Conservation (phyloP, 257 asterid genomes). For the Nicotiana benthamiana region DNA sequence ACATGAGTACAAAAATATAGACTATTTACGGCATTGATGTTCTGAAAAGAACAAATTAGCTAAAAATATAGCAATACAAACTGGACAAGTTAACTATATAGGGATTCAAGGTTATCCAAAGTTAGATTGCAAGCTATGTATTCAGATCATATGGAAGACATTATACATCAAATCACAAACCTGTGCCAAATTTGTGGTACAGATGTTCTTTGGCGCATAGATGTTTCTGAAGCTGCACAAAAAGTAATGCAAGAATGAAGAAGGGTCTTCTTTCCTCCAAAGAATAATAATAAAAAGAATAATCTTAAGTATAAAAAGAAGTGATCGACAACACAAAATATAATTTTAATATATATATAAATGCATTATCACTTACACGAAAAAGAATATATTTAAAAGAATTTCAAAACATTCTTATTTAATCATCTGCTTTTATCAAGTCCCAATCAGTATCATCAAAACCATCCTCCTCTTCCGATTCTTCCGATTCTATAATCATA, state of each 20-base stretch:
- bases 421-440: no score
- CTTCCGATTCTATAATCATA: no score
- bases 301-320: no score
- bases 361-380: no score
- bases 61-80: background rate
- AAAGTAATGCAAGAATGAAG: background rate
- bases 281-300: background rate
- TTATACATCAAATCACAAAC: conserved; percentile 27
- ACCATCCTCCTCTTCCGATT: no score
- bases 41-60: background rate
- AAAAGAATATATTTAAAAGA: no score
- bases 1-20: background rate
- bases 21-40: background rate
- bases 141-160: background rate
- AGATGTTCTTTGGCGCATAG: conserved; percentile 69
- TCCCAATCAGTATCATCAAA: no score
- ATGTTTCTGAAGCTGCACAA: conserved; percentile 86
- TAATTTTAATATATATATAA: no score
- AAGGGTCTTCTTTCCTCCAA: background rate
- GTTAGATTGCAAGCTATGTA: background rate
- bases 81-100: background rate
- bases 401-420: no score
- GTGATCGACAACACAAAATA: no score
- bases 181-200: conserved; percentile 98
- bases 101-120: background rate